Conservation (phyloP, 345 rosid genomes). For the Reutealis trisperma region DNA sequence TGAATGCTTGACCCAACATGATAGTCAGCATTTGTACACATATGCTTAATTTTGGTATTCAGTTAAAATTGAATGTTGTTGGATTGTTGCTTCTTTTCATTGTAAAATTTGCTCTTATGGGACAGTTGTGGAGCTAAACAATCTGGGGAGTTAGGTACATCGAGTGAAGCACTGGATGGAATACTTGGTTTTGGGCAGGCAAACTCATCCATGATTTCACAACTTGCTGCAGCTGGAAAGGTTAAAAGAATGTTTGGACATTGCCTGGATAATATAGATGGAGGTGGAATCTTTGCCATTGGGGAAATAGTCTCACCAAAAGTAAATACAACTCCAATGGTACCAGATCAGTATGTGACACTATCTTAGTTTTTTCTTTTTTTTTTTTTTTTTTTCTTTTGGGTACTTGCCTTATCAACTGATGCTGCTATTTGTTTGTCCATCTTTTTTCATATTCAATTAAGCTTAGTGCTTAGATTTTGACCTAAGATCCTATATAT, state of each 20-base stretch:
- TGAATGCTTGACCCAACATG: neutral
- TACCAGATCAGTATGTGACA: slow-evolving; percentile 66
- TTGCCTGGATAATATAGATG: slow-evolving; percentile 69
- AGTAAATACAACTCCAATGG: slow-evolving; percentile 68
- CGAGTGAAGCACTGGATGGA: slow-evolving; percentile 75
- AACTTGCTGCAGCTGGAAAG: slow-evolving; percentile 66
- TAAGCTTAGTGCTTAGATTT: slow-evolving; percentile 5
- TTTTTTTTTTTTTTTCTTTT: neutral
- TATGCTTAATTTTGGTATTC: neutral
- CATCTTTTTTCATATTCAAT: neutral
- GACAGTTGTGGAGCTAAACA: slow-evolving; percentile 72
- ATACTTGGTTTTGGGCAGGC: slow-evolving; percentile 90
- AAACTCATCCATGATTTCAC: slow-evolving; percentile 80
- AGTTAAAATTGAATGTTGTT: neutral
- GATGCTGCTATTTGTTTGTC: neutral
- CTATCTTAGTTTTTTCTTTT: slow-evolving; percentile 26
- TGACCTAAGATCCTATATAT: neutral
- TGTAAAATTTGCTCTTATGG: slow-evolving; percentile 11
- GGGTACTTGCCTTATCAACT: neutral
- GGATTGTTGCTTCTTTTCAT: slow-evolving; percentile 10
- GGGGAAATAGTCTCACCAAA: slow-evolving; percentile 72
- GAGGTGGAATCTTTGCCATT: slow-evolving; percentile 87
- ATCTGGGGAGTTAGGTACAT: slow-evolving; percentile 65
- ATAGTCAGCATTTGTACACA: neutral
- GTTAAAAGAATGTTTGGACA: slow-evolving; percentile 71